A percentile compares a stretch with the other conserved stretches of the same genome.
These are phyloP conservation scores for Serendipita sp. DNA, from an alignment of 768 basidiomycete species.

Conservation along the genomic window DNA sequence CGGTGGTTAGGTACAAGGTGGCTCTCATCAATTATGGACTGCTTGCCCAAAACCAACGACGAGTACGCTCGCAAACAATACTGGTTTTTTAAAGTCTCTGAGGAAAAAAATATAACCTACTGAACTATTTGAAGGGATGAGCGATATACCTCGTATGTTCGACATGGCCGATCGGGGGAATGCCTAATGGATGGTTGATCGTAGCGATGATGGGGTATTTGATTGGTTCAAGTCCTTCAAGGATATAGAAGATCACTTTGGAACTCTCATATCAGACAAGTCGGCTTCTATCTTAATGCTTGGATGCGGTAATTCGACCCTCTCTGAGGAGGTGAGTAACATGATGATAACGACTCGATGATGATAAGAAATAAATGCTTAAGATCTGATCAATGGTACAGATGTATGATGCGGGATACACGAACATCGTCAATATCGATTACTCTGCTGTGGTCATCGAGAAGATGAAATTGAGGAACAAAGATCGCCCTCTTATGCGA, in stretches of 20 bases:
- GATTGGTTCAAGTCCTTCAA: slow-evolving; percentile 81
- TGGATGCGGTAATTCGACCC: slow-evolving; percentile 17
- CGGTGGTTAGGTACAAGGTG: no score
- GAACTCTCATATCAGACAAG: slow-evolving; percentile 46
- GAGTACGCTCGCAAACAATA: slow-evolving; percentile 12
- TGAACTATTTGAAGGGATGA: not conserved
- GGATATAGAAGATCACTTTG: slow-evolving; percentile 48
- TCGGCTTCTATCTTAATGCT: slow-evolving; percentile 54
- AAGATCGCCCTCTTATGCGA: slow-evolving; percentile 6
- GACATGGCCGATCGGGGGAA: no score
- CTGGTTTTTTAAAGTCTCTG: slow-evolving; percentile 9
- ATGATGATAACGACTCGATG: slow-evolving; percentile 30
- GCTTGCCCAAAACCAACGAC: slow-evolving; percentile 12
- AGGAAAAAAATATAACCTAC: not conserved
- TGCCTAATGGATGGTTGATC: not conserved
- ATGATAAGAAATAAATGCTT: not conserved
- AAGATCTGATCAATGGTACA: slow-evolving; percentile 16
- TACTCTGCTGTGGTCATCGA: slow-evolving; percentile 63
- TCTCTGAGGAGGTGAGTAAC: slow-evolving; percentile 29
- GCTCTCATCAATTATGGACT: slow-evolving; percentile 6
- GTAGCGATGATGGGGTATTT: slow-evolving; percentile 48
- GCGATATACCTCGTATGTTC: not conserved
- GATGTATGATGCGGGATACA: slow-evolving; percentile 84
- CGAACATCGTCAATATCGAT: slow-evolving; percentile 62
- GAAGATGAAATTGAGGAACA: slow-evolving; percentile 48